Conservation (phyloP, 2,329 filamentous ascomycete species). For the Sclerotinia trifoliorum region DNA sequence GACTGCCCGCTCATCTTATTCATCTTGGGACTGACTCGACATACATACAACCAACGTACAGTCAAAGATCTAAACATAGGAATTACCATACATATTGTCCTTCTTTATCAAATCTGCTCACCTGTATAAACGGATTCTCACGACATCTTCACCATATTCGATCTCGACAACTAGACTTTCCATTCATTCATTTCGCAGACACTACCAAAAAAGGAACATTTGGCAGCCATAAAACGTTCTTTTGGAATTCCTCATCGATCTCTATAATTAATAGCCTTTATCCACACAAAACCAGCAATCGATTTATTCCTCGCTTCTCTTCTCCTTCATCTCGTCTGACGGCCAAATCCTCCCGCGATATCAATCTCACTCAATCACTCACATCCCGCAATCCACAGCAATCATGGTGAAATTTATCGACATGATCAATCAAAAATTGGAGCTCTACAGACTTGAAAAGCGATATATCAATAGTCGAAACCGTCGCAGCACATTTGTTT, state of each 20-base stretch:
- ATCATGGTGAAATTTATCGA: constrained; percentile 50
- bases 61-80: background rate
- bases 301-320: background rate
- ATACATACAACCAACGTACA: background rate
- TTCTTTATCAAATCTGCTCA: background rate
- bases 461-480: constrained; percentile 86
- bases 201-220: background rate
- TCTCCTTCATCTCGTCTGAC: constrained; percentile 1
- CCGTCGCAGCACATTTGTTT: constrained; percentile 84
- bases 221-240: background rate
- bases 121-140: background rate
- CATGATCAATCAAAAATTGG: constrained; percentile 67
- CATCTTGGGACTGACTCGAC: background rate
- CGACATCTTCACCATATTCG: background rate
- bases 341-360: constrained; percentile 7
- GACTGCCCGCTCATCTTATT: background rate
- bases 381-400: constrained; percentile 20
- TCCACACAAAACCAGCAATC: background rate
- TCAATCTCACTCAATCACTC: background rate
- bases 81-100: background rate
- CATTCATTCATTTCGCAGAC: background rate
- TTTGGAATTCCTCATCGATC: background rate
- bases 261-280: background rate
- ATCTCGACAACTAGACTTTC: background rate
- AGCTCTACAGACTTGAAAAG: constrained; percentile 93